Evolutionary conservation across 192 early-diverging fungal genomes (phyloP), one percentile per base, ranked within the genome.

Genomic region (Tieghemiomyces parasiticus): DNA sequence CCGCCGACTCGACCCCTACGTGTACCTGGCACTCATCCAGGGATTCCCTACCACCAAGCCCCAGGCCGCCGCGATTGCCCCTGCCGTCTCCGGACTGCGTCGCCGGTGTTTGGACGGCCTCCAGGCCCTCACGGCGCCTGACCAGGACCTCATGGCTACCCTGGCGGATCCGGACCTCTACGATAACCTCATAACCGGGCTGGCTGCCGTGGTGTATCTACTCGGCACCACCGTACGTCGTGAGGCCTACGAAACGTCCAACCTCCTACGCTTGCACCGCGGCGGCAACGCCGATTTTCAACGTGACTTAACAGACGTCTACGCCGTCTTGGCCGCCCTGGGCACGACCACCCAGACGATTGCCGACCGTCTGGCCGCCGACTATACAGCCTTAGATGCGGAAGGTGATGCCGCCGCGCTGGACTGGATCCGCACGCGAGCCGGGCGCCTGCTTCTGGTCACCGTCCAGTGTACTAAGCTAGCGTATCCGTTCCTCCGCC

Each of bases 1-100:
- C 10, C 26, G 32, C 9, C 52, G 52, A 16, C 14, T 54, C 20
- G n/a, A 54, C 6, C 52, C 52, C 20, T 54, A 54, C 29, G 32
- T 54, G 14, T 54, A 54, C 32, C 28, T 54, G 28, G n/a, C 52
- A 3, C n/a, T 29, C 32, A 28, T 54, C 52, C 26, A 54, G 32
- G 28, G 29, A 30, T 54, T 54, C 32, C 19, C 29, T 19, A 29
- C n/a, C 28, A 20, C 32, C n/a, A n/a, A n/a, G n/a, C n/a, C n/a
- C n/a, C n/a, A n/a, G n/a, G n/a, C n/a, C n/a, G n/a, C n/a, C n/a
- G n/a, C n/a, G n/a, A n/a, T n/a, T n/a, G n/a, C n/a, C n/a, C n/a
- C n/a, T n/a, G n/a, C n/a, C n/a, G 52, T 54, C 28, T 31, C 28
- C 28, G 20, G 3, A 3, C 29, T 54, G 32, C 52, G 52, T 20